Conservation (phyloP, 2,329 filamentous ascomycete genomes). For the Diaporthe australafricana region DNA sequence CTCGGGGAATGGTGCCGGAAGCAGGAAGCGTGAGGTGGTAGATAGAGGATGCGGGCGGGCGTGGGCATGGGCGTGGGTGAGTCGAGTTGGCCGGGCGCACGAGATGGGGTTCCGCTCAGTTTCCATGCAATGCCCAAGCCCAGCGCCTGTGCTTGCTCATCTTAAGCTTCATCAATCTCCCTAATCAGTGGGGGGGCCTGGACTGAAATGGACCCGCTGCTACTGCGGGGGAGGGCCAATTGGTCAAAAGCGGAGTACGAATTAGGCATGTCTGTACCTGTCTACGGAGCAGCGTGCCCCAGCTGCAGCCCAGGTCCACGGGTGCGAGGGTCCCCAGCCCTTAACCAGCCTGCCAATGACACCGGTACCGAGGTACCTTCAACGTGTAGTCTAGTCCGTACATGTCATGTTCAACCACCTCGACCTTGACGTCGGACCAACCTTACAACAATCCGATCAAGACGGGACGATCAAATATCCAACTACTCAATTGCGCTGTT, state of each 20-base stretch:
- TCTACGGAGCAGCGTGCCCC: not conserved
- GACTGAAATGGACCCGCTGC: not conserved
- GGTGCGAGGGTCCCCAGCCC: too few relatives aligned
- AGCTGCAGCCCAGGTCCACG: not conserved
- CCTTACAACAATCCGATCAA: not conserved
- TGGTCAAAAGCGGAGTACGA: not conserved
- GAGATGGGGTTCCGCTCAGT: not conserved
- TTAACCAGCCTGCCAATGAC: too few relatives aligned
- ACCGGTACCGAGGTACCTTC: too few relatives aligned
- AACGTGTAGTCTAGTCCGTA: too few relatives aligned
- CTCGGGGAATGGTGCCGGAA: not conserved
- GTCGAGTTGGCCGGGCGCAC: not conserved
- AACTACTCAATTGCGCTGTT: not conserved
- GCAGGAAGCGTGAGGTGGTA: not conserved
- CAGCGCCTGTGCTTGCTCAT: conserved; percentile 15
- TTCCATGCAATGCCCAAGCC: not conserved
- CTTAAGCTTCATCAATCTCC: conserved; percentile 26
- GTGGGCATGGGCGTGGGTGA: not conserved
- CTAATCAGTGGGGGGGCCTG: conserved; percentile 20
- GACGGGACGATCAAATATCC: not conserved
- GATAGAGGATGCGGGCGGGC: not conserved
- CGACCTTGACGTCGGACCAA: too few relatives aligned
- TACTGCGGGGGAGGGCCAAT: conserved; percentile 8
- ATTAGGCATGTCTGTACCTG: too few relatives aligned
- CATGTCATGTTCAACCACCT: not conserved